Base-by-base conservation (phyloP, 345 rosid genomes). In the Microthlaspi erraticum region DNA sequence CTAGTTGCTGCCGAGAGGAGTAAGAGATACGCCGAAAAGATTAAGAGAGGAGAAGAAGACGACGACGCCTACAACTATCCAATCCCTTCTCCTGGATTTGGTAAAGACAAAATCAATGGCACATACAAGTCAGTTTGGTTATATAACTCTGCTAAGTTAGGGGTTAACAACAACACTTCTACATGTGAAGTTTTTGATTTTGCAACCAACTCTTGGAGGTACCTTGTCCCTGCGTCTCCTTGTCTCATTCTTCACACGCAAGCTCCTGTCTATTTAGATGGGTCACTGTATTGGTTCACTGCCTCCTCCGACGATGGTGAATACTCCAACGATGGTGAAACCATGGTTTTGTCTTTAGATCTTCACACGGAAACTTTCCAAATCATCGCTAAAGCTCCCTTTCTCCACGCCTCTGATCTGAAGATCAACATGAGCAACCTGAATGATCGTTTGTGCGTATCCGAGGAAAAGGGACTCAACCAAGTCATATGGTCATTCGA, bases 91-190 rank as follows among this genome's bases (percentile, higher is more conserved):
- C 57, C 13, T 46, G 73, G 73, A 58, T 58, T 59, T 9, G 66
- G 66, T 8, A 57, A 68, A 68, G 73, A 68, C 73, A 57, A 33
- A 23, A 34, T 7, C 57, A 57, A 8, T 2, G 34, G 53, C 26
- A 68, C 65, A 1, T 57, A 57, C 73, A 68, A 68, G 64, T 11
- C 36, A 0, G 73, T 46, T 23, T 69, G 57, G 57, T 46, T 69
- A 5, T 69, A 69, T 31, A 58, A 69, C 8, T 36, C 66, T 4
- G 32, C 33, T 17, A 33, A 64, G 3, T 11, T 48, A 5, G 52
- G 41, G 26, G 42, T 62, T 7, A 16, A 31, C 11, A 8, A 42
- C 34, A 14, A 44, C 14, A 16, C 13, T 17, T 36, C 62, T 57
- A 57, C 44, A 10, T 10, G 44, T 57, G 44, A 57, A 37, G 31